Conservation (phyloP, 225 moss, liverwort and hornwort species). For the Bryum argenteum region DNA sequence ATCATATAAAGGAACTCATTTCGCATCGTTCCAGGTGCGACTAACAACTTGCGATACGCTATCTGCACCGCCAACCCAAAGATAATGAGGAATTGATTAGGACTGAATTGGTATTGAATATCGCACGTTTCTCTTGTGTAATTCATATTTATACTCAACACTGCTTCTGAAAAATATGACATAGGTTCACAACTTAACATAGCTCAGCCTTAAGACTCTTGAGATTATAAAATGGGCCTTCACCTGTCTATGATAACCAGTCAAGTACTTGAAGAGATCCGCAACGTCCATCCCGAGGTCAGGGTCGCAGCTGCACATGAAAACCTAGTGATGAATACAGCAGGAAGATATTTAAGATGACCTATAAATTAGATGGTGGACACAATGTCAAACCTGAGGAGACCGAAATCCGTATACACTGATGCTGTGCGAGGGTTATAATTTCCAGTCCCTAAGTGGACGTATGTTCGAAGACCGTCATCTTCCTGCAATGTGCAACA, state of each 20-base stretch:
- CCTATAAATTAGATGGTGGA: not conserved
- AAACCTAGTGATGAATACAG: conserved; percentile 11
- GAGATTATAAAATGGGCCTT: conserved; percentile 14
- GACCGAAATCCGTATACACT: conserved; percentile 63
- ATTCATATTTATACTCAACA: conserved; percentile 1
- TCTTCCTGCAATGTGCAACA: conserved; percentile 46
- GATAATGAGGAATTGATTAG: not conserved
- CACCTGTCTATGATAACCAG: conserved; percentile 71
- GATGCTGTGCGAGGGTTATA: conserved; percentile 66
- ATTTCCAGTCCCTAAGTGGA: conserved; percentile 64
- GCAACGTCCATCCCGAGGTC: conserved; percentile 65
- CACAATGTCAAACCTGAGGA: conserved; percentile 47
- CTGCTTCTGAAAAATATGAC: not conserved
- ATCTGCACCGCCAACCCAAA: conserved; percentile 38
- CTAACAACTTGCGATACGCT: conserved; percentile 62
- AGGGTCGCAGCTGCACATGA: conserved; percentile 53
- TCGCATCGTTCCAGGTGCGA: conserved; percentile 62
- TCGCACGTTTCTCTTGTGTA: not conserved
- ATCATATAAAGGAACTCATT: conserved; percentile 52
- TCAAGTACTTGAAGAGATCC: conserved; percentile 64
- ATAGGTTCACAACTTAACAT: not conserved
- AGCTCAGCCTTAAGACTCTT: conserved; percentile 7
- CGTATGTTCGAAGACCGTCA: conserved; percentile 61
- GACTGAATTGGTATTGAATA: no score
- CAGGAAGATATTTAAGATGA: not conserved